Evolutionary conservation across 495 filamentous ascomycete genomes (phyloP).

Genomic region (Aspergillus kassunensis): DNA sequence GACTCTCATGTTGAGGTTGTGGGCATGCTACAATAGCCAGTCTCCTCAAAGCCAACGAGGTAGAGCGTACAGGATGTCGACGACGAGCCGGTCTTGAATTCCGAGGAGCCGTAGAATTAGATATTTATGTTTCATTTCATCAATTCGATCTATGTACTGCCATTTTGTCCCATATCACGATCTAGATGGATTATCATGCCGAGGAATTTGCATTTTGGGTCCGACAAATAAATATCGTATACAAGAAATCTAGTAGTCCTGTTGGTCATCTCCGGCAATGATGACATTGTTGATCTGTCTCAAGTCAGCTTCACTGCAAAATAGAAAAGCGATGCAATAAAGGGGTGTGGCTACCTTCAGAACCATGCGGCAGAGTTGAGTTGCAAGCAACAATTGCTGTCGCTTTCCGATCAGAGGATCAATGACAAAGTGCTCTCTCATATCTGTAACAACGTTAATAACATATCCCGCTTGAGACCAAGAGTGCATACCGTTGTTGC

Average conservation of each 20-base stretch:
- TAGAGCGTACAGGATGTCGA: too few relatives aligned
- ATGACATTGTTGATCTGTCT: constrained; percentile 85
- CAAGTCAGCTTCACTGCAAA: constrained; percentile 17
- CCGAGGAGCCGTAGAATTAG: too few relatives aligned
- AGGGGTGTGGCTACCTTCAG: constrained; percentile 68
- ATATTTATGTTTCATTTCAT: constrained; percentile 16
- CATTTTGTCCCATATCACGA: constrained; percentile 10
- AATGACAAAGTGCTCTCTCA: constrained; percentile 96
- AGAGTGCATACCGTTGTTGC: constrained; percentile 66
- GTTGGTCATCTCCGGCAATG: constrained; percentile 83
- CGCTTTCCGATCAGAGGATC: constrained; percentile 97
- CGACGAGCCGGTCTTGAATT: too few relatives aligned
- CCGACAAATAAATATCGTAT: constrained; percentile 16
- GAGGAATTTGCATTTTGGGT: constrained; percentile 19
- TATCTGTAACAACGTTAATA: constrained; percentile 51
- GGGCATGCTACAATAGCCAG: too few relatives aligned
- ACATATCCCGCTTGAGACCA: not conserved
- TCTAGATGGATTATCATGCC: constrained; percentile 13
- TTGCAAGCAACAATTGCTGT: constrained; percentile 92
- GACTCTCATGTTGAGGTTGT: too few relatives aligned
- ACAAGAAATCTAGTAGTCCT: constrained; percentile 71
- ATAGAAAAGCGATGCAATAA: not conserved
- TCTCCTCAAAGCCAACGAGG: too few relatives aligned
- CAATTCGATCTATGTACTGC: constrained; percentile 16
- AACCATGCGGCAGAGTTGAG: constrained; percentile 98